Evolutionary conservation across 73 alveolate genomes (phyloP).

Genomic region (Symbiodinium pilosum): DNA sequence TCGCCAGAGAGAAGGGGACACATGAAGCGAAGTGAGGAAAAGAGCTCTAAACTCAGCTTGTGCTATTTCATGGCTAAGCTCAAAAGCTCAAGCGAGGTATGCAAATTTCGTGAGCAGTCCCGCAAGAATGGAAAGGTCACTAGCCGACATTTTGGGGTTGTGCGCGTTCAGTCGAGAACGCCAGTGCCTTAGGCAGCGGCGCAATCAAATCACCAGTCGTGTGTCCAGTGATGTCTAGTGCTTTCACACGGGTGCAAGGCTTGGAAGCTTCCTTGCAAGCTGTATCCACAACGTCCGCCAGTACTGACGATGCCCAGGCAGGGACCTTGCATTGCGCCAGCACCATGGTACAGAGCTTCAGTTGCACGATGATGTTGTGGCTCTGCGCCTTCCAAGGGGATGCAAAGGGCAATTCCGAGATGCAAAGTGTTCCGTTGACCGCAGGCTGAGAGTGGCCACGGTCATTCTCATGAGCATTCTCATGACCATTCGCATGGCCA

Average conservation of each 20-base stretch:
- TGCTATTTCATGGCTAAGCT: too few species aligned
- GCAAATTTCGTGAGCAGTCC: too few species aligned
- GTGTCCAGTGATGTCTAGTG: too few species aligned
- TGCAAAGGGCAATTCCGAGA: too few species aligned
- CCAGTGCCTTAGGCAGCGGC: neutral
- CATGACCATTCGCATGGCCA: neutral
- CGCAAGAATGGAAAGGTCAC: neutral
- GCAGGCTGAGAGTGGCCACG: neutral
- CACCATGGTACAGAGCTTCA: too few species aligned
- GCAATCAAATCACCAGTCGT: too few species aligned
- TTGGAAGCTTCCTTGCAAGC: neutral
- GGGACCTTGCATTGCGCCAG: neutral
- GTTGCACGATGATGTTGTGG: too few species aligned
- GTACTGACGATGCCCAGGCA: neutral
- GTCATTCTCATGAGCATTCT: neutral
- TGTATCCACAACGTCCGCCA: neutral
- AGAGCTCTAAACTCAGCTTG: too few species aligned
- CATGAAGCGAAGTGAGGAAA: too few species aligned
- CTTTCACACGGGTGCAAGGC: neutral
- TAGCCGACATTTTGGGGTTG: conserved; percentile 54
- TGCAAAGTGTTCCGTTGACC: neutral
- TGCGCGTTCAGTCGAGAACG: conserved; percentile 52
- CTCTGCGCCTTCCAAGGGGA: too few species aligned
- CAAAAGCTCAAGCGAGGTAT: too few species aligned
- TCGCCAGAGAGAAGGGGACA: too few species aligned